phyloP scores from a whole-genome alignment of 140 eudicot genomes.

The Anethum foeniculum region DNA sequence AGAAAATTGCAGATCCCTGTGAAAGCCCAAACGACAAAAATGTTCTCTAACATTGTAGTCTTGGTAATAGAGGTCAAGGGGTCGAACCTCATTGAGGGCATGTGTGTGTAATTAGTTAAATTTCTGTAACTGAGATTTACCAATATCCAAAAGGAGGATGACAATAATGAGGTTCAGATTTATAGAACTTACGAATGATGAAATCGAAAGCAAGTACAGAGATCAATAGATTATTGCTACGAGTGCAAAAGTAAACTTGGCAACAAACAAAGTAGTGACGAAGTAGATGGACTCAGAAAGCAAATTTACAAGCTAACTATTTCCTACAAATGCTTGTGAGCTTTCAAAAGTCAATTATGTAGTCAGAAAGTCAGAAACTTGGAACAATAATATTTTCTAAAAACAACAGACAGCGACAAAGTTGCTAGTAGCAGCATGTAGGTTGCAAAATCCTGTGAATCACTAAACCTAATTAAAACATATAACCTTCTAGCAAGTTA shows the following conservation, averaged over 20 bases:
- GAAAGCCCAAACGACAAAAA: neutral
- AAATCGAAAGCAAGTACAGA: neutral
- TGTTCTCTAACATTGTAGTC: neutral
- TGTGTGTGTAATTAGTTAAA: neutral
- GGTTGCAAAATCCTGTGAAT: slow-evolving; percentile 1
- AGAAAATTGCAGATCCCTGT: neutral
- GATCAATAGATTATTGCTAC: neutral
- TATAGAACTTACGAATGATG: neutral
- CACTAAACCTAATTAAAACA: neutral
- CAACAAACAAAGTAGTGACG: neutral
- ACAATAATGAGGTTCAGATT: neutral
- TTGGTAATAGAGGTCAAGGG: neutral
- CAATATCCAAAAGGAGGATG: neutral
- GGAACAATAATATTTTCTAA: neutral
- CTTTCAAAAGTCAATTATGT: neutral
- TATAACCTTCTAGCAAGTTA: neutral
- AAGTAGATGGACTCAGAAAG: neutral
- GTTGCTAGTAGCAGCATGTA: neutral
- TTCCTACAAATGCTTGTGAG: neutral
- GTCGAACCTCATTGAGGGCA: neutral
- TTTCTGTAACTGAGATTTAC: neutral
- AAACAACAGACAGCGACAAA: neutral
- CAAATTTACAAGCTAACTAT: neutral
- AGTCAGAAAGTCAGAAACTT: neutral
- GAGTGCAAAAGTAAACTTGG: neutral